Base-by-base conservation (phyloP, 129 eudicot species). In the Saussurea involucrata region DNA sequence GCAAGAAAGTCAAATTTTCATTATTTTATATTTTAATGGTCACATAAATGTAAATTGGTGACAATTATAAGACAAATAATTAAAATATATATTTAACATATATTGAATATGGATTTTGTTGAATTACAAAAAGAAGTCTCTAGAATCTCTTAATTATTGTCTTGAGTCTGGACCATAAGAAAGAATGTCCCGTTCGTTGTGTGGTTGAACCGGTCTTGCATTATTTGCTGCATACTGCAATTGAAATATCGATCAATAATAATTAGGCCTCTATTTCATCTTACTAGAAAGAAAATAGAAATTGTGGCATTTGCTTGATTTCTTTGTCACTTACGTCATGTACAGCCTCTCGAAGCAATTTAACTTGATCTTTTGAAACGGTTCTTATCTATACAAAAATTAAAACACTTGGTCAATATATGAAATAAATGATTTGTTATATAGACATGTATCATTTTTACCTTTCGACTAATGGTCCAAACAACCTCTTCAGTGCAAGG, bases 131-230 rank as follows among this genome's bases (percentile, higher is more conserved):
- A 61, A 10, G 2, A 20, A 73, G 33, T 24, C 13, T 74, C 21
- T 24, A 7, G 22, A 64, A 6, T 6, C 31, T 31, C n/a, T 0
- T 49, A 31, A 31, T 3, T 75, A 12, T n/a, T 22, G 18, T 17
- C 36, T 33, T 0, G 58, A 1, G 67, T 49, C 15, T 20, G 70
- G 81, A 36, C 76, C 77, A 49, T 75, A 81, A 17, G 57, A 63
- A 27, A 12, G 55, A 9, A 87, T 13, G 4, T 78, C 79, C 61
- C 92, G 73, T n/a, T 69, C 71, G 63, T 90, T 82, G 0, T 49
- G 36, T 6, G 83, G 77, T 72, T 90, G 96, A 81, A 86, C 24
- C 13, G 96, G 93, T 77, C 96, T 86, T 55, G 90, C 96, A 86
- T 90, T 90, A 8, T 73, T 74, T 70, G 75, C 90, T 32, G 93